These are phyloP conservation scores for Miscanthus lutarioriparius DNA, from an alignment of 176 grass and related monocot genomes.

Conservation along the genomic window DNA sequence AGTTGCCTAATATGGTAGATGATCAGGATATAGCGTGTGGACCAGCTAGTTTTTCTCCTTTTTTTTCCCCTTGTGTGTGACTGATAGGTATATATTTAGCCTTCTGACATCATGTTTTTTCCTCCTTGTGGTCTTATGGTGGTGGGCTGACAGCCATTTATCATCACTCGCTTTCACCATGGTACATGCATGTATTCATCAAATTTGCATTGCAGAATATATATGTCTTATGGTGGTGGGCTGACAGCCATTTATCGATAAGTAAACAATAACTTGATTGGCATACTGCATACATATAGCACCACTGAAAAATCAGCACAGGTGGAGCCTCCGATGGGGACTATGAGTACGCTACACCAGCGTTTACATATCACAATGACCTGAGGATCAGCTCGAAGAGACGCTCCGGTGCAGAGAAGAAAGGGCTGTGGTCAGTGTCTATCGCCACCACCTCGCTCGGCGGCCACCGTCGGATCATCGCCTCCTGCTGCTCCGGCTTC, in stretches of 20 bases:
- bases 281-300: neutral
- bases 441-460: slow-evolving; percentile 34
- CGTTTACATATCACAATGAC: neutral
- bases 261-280: neutral
- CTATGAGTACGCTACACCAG: neutral
- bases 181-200: neutral
- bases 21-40: neutral
- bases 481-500: slow-evolving; percentile 52
- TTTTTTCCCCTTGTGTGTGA: neutral
- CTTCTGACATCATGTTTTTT: neutral
- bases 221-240: neutral
- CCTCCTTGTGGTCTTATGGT: neutral
- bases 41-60: slow-evolving; percentile 16
- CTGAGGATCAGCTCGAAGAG: slow-evolving; percentile 35
- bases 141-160: neutral
- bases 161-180: neutral
- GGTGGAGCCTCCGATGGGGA: neutral
- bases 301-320: neutral
- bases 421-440: slow-evolving; percentile 57
- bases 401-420: slow-evolving; percentile 43
- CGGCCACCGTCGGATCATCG: slow-evolving; percentile 54
- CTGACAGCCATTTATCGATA: neutral
- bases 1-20: slow-evolving; percentile 1
- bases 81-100: neutral
- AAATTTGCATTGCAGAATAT: neutral